A percentile compares a stretch with the other conserved stretches of the same genome.
These are phyloP conservation scores for Amanita thiersii DNA, from an alignment of 768 basidiomycete species.

Conservation along the genomic window DNA sequence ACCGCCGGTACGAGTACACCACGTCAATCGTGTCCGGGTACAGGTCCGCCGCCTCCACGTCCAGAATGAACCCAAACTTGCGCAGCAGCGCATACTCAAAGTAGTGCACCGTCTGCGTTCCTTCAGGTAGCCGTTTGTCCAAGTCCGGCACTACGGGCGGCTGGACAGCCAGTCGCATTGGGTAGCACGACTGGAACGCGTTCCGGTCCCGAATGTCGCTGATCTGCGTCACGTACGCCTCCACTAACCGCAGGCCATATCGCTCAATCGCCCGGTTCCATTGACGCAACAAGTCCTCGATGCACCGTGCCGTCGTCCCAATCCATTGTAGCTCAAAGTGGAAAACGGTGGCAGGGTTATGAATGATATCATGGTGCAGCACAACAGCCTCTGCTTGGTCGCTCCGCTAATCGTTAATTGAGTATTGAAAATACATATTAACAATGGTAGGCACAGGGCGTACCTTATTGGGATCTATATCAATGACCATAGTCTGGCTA, in stretches of 20 bases:
- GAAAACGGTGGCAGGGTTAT: constrained; percentile 91
- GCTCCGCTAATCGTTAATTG: constrained; percentile 43
- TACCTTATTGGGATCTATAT: constrained; percentile 75
- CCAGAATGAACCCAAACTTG: constrained; percentile 75
- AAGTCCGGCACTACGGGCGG: constrained; percentile 68
- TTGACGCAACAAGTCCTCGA: constrained; percentile 79
- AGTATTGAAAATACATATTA: background rate
- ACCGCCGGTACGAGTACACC: constrained; percentile 81
- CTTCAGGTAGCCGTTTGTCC: constrained; percentile 60
- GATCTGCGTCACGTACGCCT: constrained; percentile 90
- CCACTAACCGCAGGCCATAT: constrained; percentile 87
- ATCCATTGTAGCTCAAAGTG: constrained; percentile 99
- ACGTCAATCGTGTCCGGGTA: constrained; percentile 82
- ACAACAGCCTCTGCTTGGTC: constrained; percentile 85
- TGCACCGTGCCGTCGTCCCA: constrained; percentile 83
- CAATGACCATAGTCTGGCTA: constrained; percentile 87
- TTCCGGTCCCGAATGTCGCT: constrained; percentile 78
- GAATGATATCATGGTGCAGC: constrained; percentile 90
- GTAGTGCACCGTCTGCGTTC: constrained; percentile 56
- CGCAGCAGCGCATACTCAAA: constrained; percentile 76
- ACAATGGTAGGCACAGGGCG: constrained; percentile 5
- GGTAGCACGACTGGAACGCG: constrained; percentile 87
- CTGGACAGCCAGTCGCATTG: constrained; percentile 65
- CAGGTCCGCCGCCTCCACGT: constrained; percentile 68
- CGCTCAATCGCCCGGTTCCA: constrained; percentile 82